Conservation (phyloP, 257 asterid species). For the Fraxinus excelsior region DNA sequence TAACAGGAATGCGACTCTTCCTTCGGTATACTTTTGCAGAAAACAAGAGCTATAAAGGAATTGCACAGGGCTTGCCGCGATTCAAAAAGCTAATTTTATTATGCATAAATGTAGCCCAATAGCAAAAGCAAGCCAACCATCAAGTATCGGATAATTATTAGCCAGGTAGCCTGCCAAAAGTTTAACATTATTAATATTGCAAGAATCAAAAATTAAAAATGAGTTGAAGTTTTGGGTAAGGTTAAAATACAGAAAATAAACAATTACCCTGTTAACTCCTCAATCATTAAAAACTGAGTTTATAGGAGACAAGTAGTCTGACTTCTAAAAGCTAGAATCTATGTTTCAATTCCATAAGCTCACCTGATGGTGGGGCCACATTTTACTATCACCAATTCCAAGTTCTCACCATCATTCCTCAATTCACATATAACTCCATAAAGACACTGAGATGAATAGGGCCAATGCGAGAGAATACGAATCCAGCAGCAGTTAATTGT, state of each 20-base stretch:
- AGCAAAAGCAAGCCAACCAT: slow-evolving; percentile 64
- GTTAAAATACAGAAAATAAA: slow-evolving; percentile 26
- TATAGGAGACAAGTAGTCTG: slow-evolving; percentile 36
- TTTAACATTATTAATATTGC: slow-evolving; percentile 51
- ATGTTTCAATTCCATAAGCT: slow-evolving; percentile 39
- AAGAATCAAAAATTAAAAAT: slow-evolving; percentile 23
- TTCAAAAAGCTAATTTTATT: slow-evolving; percentile 47
- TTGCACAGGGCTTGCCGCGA: slow-evolving; percentile 41
- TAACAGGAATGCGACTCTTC: slow-evolving; percentile 35
- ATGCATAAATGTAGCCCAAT: slow-evolving; percentile 46
- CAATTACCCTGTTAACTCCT: slow-evolving; percentile 60
- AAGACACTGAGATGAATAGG: slow-evolving; percentile 34
- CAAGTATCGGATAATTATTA: slow-evolving; percentile 52
- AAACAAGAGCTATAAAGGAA: slow-evolving; percentile 35
- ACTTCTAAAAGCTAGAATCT: slow-evolving; percentile 43
- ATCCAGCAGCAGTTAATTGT: slow-evolving; percentile 52
- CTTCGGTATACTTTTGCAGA: slow-evolving; percentile 38
- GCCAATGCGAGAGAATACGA: slow-evolving; percentile 41
- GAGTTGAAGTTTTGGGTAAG: slow-evolving; percentile 24
- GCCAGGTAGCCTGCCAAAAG: slow-evolving; percentile 78
- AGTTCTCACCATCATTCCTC: slow-evolving; percentile 36
- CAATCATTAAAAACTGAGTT: slow-evolving; percentile 36
- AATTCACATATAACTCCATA: slow-evolving; percentile 39
- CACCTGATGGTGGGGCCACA: slow-evolving; percentile 36
- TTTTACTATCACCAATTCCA: slow-evolving; percentile 29